Evolutionary conservation across 192 early-diverging fungal species (phyloP).

Genomic region (Coemansia javaensis): DNA sequence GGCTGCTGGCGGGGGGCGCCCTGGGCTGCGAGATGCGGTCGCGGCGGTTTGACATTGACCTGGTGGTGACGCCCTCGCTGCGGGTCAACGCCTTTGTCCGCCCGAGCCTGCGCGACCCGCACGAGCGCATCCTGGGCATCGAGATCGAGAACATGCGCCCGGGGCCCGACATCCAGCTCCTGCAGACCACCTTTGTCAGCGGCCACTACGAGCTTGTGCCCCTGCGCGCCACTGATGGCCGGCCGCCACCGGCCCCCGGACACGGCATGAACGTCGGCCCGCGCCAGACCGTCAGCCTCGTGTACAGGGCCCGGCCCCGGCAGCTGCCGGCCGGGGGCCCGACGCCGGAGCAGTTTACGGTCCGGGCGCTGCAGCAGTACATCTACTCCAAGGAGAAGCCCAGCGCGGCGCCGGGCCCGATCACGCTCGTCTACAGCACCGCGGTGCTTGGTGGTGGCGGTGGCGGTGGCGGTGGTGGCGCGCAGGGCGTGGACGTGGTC

Average conservation of each 20-base stretch:
- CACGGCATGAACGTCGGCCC: constrained; percentile 14
- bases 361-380: constrained; percentile 43
- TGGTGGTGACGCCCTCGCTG: constrained; percentile 77
- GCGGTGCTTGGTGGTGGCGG: no score
- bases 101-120: constrained; percentile 65
- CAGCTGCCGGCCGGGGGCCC: neutral
- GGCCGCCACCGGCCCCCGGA: no score
- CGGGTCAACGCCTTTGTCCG: constrained; percentile 93
- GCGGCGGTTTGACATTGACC: constrained; percentile 29
- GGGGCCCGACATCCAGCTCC: constrained; percentile 30
- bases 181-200: constrained; percentile 39
- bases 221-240: neutral
- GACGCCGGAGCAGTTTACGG: constrained; percentile 47
- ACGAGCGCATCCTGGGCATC: constrained; percentile 88
- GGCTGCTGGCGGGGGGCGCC: neutral
- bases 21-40: constrained; percentile 29
- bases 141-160: constrained; percentile 61
- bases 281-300: constrained; percentile 32
- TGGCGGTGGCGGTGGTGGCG: no score
- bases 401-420: constrained; percentile 8
- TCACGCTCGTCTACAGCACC: constrained; percentile 38
- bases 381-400: constrained; percentile 40
- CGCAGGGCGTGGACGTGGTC: constrained; percentile 54
- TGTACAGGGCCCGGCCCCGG: constrained; percentile 23
- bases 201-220: constrained; percentile 32